Conservation (phyloP, 768 basidiomycete genomes). For the Suillus spraguei region DNA sequence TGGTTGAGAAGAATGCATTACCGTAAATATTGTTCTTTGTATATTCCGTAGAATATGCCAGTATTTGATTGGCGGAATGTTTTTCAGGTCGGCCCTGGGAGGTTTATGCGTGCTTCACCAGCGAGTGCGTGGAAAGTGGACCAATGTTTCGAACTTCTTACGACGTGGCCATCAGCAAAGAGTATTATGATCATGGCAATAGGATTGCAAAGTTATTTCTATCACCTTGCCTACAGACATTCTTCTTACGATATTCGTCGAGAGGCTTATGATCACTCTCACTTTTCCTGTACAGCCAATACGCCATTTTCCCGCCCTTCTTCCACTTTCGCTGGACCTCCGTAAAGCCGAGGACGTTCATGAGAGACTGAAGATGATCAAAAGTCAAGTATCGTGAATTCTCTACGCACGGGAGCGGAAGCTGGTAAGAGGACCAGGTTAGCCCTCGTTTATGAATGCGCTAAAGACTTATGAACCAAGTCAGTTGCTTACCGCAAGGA, state of each 20-base stretch:
- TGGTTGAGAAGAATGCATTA: neutral
- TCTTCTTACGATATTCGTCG: conserved; percentile 52
- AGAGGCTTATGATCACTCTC: conserved; percentile 9
- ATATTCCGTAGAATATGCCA: neutral
- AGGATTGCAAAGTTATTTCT: conserved; percentile 82
- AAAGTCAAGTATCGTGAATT: conserved; percentile 85
- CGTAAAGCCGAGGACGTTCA: conserved; percentile 65
- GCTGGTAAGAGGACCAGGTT: conserved; percentile 42
- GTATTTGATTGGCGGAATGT: neutral
- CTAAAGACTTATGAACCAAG: neutral
- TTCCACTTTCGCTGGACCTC: conserved; percentile 64
- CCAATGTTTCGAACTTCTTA: neutral
- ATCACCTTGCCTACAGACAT: conserved; percentile 60
- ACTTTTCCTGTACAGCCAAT: conserved; percentile 75
- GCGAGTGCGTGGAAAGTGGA: neutral
- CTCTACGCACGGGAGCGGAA: conserved; percentile 81
- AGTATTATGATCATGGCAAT: conserved; percentile 20
- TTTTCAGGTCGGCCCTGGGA: neutral
- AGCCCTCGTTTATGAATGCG: neutral
- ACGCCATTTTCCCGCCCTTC: conserved; percentile 80
- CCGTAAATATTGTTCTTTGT: neutral
- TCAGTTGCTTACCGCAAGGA: conserved; percentile 60
- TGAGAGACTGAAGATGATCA: conserved; percentile 55
- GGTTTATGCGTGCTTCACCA: neutral
- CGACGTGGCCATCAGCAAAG: neutral